A percentile compares a stretch with the other conserved stretches of the same genome.
These are phyloP conservation scores for Achlya hypogyna DNA, from an alignment of 352 stramenopile genomes.

Conservation along the genomic window DNA sequence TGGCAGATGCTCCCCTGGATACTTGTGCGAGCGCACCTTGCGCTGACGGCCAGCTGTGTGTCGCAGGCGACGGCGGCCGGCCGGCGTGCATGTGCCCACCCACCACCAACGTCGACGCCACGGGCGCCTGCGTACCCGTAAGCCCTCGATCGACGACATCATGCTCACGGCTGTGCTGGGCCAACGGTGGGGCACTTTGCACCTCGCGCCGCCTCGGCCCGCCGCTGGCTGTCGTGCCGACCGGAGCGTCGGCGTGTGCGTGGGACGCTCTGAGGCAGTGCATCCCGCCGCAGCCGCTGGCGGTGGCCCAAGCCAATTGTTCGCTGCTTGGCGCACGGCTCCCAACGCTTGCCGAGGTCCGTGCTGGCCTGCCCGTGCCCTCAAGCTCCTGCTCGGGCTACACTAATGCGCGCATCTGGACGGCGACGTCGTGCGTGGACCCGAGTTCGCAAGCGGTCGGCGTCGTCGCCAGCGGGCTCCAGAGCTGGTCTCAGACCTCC, in stretches of 20 bases:
- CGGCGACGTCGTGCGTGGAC: background rate
- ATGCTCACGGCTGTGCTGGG: no score
- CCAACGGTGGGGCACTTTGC: no score
- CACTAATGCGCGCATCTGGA: background rate
- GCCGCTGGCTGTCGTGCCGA: background rate
- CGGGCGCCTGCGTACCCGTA: no score
- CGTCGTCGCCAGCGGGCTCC: background rate
- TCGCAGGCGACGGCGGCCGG: no score
- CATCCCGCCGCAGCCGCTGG: background rate
- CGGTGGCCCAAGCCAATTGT: background rate
- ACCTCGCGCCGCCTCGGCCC: background rate
- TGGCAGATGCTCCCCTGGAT: background rate
- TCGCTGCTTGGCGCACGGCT: background rate
- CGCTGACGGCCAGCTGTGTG: no score
- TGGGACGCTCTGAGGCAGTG: background rate
- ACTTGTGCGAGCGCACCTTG: no score
- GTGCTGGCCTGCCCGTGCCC: background rate
- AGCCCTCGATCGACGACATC: no score
- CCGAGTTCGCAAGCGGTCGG: background rate
- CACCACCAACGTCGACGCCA: no score
- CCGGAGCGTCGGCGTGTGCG: background rate
- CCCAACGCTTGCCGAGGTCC: background rate
- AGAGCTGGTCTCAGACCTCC: background rate
- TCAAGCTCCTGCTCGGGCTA: background rate
- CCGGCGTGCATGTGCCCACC: no score